phyloP scores from a whole-genome alignment of 2,329 filamentous ascomycete species.

The Coniella lustricola region DNA sequence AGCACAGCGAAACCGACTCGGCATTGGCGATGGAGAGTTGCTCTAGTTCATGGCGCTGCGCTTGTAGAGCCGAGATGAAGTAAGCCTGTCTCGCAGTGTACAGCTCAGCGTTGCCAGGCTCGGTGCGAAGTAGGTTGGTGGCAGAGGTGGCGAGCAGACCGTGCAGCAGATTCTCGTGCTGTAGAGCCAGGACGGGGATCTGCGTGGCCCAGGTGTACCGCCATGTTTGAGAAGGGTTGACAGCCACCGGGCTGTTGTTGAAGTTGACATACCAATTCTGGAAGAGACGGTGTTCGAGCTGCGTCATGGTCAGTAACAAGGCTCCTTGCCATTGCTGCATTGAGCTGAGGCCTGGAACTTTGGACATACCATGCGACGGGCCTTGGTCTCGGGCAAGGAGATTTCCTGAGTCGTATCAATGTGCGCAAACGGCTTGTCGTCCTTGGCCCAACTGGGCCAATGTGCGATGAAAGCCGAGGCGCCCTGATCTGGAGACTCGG shows the following conservation, averaged over 20 bases:
- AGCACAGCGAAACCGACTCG: constrained; percentile 21
- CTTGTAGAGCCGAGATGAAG: constrained; percentile 21
- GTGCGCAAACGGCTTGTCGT: constrained; percentile 7
- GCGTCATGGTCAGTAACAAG: too few species aligned
- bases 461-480: background rate
- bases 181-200: constrained; percentile 19
- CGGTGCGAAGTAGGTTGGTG: constrained; percentile 18
- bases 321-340: too few species aligned
- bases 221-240: constrained; percentile 18
- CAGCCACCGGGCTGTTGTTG: constrained; percentile 13
- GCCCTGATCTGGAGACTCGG: constrained; percentile 2
- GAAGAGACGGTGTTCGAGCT: constrained; percentile 22
- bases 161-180: constrained; percentile 21
- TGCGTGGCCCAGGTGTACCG: constrained; percentile 17
- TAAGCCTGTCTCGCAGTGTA: constrained; percentile 22
- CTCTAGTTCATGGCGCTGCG: constrained; percentile 21
- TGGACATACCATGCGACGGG: constrained; percentile 18
- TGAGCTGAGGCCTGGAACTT: too few species aligned
- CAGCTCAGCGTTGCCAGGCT: constrained; percentile 17
- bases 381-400: constrained; percentile 19
- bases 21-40: constrained; percentile 19
- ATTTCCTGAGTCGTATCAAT: constrained; percentile 6
- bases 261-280: constrained; percentile 20
- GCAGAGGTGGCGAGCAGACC: constrained; percentile 21
- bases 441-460: constrained; percentile 8